Conservation (phyloP, 2,329 filamentous ascomycete species). For the Calonectria honghensis region DNA sequence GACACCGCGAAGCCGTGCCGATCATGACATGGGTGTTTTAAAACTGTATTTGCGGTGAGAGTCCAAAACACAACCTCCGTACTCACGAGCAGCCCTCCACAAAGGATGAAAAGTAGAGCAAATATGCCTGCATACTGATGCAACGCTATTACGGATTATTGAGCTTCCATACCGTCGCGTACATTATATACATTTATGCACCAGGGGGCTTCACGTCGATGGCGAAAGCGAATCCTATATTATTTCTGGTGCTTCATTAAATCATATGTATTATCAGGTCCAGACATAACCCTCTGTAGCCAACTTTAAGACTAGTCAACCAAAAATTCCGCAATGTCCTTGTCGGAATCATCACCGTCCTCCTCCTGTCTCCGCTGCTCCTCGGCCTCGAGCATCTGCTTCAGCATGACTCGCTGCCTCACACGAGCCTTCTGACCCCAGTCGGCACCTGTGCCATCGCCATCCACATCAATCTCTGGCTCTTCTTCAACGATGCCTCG, state of each 20-base stretch:
- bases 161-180: neutral
- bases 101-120: neutral
- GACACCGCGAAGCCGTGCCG: neutral
- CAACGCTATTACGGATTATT: neutral
- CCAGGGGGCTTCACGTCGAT: neutral
- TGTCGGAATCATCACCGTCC: constrained; percentile 79
- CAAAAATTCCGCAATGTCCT: constrained; percentile 84
- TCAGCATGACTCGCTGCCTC: constrained; percentile 80
- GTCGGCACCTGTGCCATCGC: constrained; percentile 69
- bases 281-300: neutral
- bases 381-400: constrained; percentile 79
- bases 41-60: constrained; percentile 9
- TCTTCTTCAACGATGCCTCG: constrained; percentile 74
- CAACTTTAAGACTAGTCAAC: constrained; percentile 65
- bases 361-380: constrained; percentile 74
- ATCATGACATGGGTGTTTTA: constrained; percentile 1
- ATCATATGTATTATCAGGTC: constrained; percentile 27
- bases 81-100: neutral
- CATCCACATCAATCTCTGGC: constrained; percentile 68
- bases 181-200: neutral
- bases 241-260: constrained; percentile 29
- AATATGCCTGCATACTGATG: neutral
- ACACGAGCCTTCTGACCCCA: constrained; percentile 84
- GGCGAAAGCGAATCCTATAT: neutral
- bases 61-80: neutral